Base-by-base conservation (phyloP, 192 early-diverging fungal species). In the Podila horticola region DNA sequence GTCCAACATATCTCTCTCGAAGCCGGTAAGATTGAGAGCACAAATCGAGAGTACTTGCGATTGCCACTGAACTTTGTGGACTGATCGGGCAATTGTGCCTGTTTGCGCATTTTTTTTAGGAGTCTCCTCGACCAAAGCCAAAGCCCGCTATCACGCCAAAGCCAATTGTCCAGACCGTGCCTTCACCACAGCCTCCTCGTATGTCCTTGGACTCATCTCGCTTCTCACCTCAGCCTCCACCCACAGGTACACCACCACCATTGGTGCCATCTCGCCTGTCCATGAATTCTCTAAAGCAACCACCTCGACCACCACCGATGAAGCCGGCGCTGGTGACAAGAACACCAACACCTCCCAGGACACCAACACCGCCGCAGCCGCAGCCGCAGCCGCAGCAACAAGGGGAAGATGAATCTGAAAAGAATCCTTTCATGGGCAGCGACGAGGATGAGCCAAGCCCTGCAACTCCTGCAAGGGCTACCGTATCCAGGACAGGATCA, bases 391-490 rank as follows among this genome's bases (percentile, higher is more conserved):
- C 17, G 29, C 30, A 61, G 17, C 59, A 61, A 33, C 59, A 31
- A 3, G 26, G 33, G 26, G 29, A 61, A 19, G 59, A 61, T 7
- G 77, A 81, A 28, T 58, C 45, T 0, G 77, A 81, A 26, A 63
- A 66, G 15, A 81, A 81, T 30, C 77, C 77, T 2, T 81, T 81
- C 49, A 71, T 77, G 71, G 77, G 77, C 2, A 73, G 71, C 31
- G 77, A 81, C 30, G 77, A 81, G 26, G 77, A 81, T 59, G 77
- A 81, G 49, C 10, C 64, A 3, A 26, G 49, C 19, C 15, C 59
- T 19, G 24, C 38, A 41, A 12, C 8, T 1, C 1, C 45, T 9
- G 20, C 28, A 29, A 20, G 34, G 38, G 0, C 48, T 29, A 29
- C 74, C 45, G 6, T 30, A 3, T n/a, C 19, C 5, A 60, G 63